Conservation (phyloP, 345 rosid species). For the Gossypium arboreum region DNA sequence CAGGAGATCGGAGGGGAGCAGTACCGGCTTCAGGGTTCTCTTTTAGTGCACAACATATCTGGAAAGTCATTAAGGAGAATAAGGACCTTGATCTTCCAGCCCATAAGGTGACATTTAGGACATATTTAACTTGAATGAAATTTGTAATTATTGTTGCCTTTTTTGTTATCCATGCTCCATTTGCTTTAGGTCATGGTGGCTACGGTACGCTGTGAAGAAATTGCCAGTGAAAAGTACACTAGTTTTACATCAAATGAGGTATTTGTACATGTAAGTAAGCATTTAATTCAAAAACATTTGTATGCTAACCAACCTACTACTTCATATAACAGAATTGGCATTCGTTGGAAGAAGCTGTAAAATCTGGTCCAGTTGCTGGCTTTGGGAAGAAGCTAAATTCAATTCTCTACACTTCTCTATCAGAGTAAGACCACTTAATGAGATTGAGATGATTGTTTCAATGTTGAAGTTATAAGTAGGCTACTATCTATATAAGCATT, state of each 20-base stretch:
- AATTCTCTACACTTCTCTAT: slow-evolving; percentile 46
- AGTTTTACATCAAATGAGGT: slow-evolving; percentile 64
- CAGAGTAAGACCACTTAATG: slow-evolving; percentile 49
- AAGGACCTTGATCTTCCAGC: slow-evolving; percentile 99
- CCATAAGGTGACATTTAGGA: slow-evolving; percentile 63
- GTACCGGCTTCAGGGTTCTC: slow-evolving; percentile 99
- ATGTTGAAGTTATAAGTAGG: background rate
- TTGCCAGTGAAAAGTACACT: slow-evolving; percentile 68
- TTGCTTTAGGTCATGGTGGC: slow-evolving; percentile 90
- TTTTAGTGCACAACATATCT: slow-evolving; percentile 85
- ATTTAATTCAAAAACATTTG: background rate
- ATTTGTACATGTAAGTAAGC: background rate
- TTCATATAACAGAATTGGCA: slow-evolving; percentile 58
- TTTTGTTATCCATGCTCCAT: slow-evolving; percentile 20
- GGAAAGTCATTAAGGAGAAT: slow-evolving; percentile 95
- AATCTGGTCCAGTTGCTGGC: slow-evolving; percentile 53
- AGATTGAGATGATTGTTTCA: background rate
- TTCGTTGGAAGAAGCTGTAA: slow-evolving; percentile 61
- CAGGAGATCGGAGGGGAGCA: slow-evolving; percentile 94
- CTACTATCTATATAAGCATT: background rate
- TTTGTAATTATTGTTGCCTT: background rate
- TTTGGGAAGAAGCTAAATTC: slow-evolving; percentile 84
- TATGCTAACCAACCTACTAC: background rate
- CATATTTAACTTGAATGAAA: background rate
- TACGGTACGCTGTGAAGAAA: slow-evolving; percentile 98